Evolutionary conservation across 768 basidiomycete genomes (phyloP).

Genomic region (Lentinula boryana): DNA sequence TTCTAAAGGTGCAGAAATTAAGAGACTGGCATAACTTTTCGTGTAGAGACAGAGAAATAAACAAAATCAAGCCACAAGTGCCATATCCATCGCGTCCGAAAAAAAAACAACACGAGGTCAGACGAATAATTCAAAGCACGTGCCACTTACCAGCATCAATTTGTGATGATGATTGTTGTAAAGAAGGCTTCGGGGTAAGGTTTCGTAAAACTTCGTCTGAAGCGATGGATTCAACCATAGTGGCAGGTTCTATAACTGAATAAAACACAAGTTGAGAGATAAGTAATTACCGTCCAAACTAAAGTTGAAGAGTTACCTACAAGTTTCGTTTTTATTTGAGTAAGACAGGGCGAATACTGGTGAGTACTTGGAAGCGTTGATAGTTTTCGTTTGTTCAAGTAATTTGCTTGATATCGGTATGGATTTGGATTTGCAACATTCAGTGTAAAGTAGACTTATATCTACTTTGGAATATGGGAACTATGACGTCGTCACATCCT

Average conservation of each 20-base stretch:
- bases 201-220: neutral
- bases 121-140: neutral
- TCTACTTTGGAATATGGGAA: neutral
- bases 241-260: neutral
- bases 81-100: neutral
- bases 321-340: neutral
- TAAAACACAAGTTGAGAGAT: neutral
- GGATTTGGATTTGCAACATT: neutral
- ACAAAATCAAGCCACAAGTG: neutral
- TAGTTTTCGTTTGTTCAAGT: neutral
- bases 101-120: neutral
- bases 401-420: neutral
- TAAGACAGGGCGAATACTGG: neutral
- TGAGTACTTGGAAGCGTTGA: neutral
- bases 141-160: neutral
- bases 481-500: neutral
- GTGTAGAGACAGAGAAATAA: neutral
- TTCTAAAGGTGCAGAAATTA: neutral
- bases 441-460: neutral
- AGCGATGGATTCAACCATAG: constrained; percentile 1
- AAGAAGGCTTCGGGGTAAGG: neutral
- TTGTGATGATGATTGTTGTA: neutral
- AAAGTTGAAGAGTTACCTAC: neutral
- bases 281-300: neutral
- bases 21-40: constrained; percentile 7